Conservation (phyloP, 2,329 filamentous ascomycete species). For the Escovopsis weberi region DNA sequence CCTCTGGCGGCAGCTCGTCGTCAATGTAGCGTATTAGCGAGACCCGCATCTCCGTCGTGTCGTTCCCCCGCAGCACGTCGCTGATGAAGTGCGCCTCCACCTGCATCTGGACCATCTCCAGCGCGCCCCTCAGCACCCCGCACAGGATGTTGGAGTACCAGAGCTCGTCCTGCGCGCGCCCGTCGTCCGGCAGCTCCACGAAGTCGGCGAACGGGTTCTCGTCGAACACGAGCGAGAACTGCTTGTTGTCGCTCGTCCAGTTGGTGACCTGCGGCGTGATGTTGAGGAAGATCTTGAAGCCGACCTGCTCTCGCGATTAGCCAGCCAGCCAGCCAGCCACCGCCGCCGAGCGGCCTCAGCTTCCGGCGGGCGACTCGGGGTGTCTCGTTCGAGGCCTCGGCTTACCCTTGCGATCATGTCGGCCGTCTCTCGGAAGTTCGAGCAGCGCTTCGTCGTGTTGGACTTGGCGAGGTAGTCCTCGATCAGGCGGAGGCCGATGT, state of each 20-base stretch:
- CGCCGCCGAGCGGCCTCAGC: not conserved
- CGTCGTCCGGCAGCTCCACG: slow-evolving; percentile 92
- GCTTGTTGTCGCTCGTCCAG: slow-evolving; percentile 92
- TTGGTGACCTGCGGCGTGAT: slow-evolving; percentile 87
- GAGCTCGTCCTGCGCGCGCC: slow-evolving; percentile 84
- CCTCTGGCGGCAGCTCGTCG: slow-evolving; percentile 91
- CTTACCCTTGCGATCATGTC: slow-evolving; percentile 86
- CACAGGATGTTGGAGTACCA: slow-evolving; percentile 99
- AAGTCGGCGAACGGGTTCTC: slow-evolving; percentile 96
- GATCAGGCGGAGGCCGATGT: slow-evolving; percentile 88
- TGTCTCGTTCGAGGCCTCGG: not conserved
- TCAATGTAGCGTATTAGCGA: slow-evolving; percentile 88
- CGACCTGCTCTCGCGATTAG: slow-evolving; percentile 46
- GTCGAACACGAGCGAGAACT: slow-evolving; percentile 91
- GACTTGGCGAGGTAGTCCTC: slow-evolving; percentile 97
- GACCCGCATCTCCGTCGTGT: slow-evolving; percentile 94
- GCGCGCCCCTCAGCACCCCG: slow-evolving; percentile 73
- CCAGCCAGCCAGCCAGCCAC: not conserved
- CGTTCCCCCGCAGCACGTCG: slow-evolving; percentile 81
- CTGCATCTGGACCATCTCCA: slow-evolving; percentile 99
- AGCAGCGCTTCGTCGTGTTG: slow-evolving; percentile 73
- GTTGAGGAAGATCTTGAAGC: slow-evolving; percentile 98
- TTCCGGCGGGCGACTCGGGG: no score
- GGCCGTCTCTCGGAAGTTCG: slow-evolving; percentile 88
- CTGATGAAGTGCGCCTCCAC: slow-evolving; percentile 94